phyloP scores from a whole-genome alignment of 805 yeast genomes.

The Candida sithepensis region DNA sequence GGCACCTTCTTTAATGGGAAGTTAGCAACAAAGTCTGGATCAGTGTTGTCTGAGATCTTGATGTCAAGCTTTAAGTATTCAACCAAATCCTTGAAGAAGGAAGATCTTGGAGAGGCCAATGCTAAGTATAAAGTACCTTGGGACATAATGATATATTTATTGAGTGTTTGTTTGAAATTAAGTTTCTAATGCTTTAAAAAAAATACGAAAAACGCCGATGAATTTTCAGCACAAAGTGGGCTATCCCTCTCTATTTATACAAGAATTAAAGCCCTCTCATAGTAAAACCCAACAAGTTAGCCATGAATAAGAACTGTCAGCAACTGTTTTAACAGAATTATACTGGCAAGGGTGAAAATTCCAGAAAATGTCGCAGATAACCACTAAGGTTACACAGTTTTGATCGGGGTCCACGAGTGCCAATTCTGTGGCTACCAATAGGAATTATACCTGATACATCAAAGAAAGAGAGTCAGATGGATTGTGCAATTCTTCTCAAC shows the following conservation, averaged over 20 bases:
- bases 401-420: background rate
- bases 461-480: no score
- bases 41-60: constrained; percentile 38
- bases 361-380: background rate
- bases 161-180: background rate
- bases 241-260: background rate
- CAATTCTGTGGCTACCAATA: background rate
- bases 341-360: background rate
- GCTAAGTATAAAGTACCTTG: constrained; percentile 9
- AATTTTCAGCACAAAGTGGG: no score
- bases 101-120: constrained; percentile 30
- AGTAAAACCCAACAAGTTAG: background rate
- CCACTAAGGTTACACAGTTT: background rate
- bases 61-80: constrained; percentile 55
- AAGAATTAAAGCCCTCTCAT: background rate
- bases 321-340: background rate
- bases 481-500: no score
- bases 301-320: no score
- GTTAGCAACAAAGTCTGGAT: constrained; percentile 39
- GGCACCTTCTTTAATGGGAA: constrained; percentile 68
- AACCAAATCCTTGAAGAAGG: constrained; percentile 44
- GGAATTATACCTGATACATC: no score
- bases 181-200: no score
- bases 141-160: constrained; percentile 2
- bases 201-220: no score